Percentiles rank a stretch among this genome's conserved stretches.
These are phyloP conservation scores for Hypoxylon fragiforme DNA, from an alignment of 495 filamentous ascomycete genomes.

Conservation along the genomic window DNA sequence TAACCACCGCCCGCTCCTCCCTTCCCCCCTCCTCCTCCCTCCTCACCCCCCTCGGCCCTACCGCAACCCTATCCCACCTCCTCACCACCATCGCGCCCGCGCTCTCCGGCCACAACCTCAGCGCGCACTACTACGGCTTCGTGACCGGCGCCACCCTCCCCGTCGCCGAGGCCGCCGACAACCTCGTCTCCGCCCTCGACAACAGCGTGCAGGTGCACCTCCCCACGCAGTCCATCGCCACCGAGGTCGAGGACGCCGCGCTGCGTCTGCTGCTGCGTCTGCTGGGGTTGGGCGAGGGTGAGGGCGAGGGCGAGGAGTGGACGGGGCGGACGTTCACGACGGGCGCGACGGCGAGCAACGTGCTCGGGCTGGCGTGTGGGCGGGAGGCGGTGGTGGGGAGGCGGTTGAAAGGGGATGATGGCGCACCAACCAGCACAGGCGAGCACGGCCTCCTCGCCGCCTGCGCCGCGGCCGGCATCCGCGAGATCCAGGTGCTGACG, in stretches of 20 bases:
- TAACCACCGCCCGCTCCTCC: constrained; percentile 31
- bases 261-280: constrained; percentile 70
- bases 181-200: constrained; percentile 74
- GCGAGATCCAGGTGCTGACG: constrained; percentile 73
- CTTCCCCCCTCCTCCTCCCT: constrained; percentile 28
- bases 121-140: constrained; percentile 78
- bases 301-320: constrained; percentile 56
- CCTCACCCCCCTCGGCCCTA: constrained; percentile 24
- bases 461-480: constrained; percentile 62
- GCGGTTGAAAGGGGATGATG: constrained; percentile 24
- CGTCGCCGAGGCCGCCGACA: constrained; percentile 82
- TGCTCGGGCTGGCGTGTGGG: constrained; percentile 77
- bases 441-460: constrained; percentile 70
- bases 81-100: constrained; percentile 65
- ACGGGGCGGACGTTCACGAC: constrained; percentile 78
- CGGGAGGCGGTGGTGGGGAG: constrained; percentile 66
- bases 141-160: constrained; percentile 82
- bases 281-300: constrained; percentile 56
- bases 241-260: constrained; percentile 72
- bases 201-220: constrained; percentile 89
- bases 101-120: constrained; percentile 65
- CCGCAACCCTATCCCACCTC: constrained; percentile 46
- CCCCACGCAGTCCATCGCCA: constrained; percentile 70
- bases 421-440: constrained; percentile 53
- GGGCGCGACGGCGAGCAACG: constrained; percentile 83